phyloP scores from a whole-genome alignment of 2,329 filamentous ascomycete species.

The Aureobasidium melanogenum region DNA sequence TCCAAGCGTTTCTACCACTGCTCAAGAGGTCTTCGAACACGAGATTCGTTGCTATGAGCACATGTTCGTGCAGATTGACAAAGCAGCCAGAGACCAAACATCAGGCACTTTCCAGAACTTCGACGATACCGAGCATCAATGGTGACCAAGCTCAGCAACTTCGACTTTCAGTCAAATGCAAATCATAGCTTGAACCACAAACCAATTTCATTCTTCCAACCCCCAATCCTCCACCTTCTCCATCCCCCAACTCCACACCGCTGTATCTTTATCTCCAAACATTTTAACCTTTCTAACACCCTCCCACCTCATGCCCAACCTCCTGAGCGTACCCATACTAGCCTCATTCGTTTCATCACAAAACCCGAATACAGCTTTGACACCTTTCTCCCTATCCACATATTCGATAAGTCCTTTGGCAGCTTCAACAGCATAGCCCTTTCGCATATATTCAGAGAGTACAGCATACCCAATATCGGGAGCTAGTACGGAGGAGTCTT shows the following conservation, averaged over 20 bases:
- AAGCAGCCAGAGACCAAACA: background rate
- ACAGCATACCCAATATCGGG: background rate
- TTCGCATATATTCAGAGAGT: background rate
- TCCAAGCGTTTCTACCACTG: constrained; percentile 36
- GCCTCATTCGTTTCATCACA: background rate
- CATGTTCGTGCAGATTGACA: background rate
- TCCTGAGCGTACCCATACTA: background rate
- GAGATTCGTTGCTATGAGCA: constrained; percentile 31
- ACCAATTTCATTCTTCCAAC: too few species aligned
- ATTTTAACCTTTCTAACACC: background rate
- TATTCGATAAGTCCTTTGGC: background rate
- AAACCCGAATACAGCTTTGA: background rate
- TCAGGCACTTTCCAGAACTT: background rate
- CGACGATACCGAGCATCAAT: background rate
- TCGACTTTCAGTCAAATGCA: background rate
- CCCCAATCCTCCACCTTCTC: background rate
- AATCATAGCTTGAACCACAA: too few species aligned
- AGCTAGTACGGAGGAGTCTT: background rate
- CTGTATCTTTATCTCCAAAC: background rate
- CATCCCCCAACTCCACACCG: background rate
- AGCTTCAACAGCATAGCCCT: background rate
- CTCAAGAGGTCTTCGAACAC: constrained; percentile 24
- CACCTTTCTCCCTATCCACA: background rate
- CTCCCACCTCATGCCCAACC: background rate
- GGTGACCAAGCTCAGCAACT: background rate